These are phyloP conservation scores for Dichotomocladium elegans DNA, from an alignment of 371 early-diverging fungal genomes.

Conservation along the genomic window DNA sequence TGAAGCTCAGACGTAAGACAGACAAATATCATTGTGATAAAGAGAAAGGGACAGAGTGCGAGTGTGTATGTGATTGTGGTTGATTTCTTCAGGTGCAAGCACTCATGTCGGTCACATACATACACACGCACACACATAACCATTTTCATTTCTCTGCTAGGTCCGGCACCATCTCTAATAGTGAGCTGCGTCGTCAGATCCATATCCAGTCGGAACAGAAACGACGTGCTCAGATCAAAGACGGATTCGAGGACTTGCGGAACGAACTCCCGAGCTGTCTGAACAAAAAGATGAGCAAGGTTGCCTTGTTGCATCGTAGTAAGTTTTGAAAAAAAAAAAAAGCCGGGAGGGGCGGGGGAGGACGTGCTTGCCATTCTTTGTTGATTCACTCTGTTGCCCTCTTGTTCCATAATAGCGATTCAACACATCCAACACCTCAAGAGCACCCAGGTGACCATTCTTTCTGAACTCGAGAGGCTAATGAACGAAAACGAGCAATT, in stretches of 20 bases:
- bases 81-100: not conserved
- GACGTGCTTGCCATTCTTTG: not conserved
- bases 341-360: too few species aligned
- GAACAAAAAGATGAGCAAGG: constrained; percentile 57
- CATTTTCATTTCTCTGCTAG: not conserved
- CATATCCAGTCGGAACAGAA: constrained; percentile 64
- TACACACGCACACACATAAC: not conserved
- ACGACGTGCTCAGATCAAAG: constrained; percentile 57
- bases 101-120: not conserved
- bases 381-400: constrained; percentile 1
- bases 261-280: constrained; percentile 49
- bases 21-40: not conserved
- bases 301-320: constrained; percentile 49
- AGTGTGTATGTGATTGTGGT: not conserved
- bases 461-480: constrained; percentile 39
- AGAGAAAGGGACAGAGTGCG: not conserved
- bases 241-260: constrained; percentile 54
- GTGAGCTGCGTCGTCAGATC: constrained; percentile 50
- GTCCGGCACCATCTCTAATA: constrained; percentile 10
- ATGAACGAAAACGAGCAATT: constrained; percentile 43
- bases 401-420: constrained; percentile 21
- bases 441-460: constrained; percentile 35
- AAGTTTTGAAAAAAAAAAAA: constrained; percentile 6
- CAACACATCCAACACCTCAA: constrained; percentile 48
- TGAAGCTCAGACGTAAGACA: too few species aligned